phyloP scores from a whole-genome alignment of 495 filamentous ascomycete species.

The Podospora tetraspora region DNA sequence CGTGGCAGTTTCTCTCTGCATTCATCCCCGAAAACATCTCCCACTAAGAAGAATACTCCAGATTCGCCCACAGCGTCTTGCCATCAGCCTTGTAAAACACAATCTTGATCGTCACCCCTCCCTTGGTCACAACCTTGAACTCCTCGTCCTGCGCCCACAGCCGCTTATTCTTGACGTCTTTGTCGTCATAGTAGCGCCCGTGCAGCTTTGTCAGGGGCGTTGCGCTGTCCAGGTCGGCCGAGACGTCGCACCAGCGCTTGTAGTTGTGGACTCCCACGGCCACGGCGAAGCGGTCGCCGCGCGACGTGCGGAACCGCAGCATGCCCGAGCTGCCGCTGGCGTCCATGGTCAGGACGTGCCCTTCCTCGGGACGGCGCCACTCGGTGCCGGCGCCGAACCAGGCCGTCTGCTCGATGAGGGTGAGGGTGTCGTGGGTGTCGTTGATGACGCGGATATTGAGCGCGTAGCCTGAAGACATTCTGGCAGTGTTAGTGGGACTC shows the following conservation, averaged over 20 bases:
- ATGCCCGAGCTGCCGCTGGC: not conserved
- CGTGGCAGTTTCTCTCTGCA: not conserved
- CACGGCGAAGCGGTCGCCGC: slow-evolving; percentile 10
- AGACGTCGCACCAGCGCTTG: slow-evolving; percentile 16
- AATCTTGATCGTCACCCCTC: not conserved
- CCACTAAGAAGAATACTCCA: not conserved
- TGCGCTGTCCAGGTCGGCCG: not conserved
- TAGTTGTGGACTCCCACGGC: slow-evolving; percentile 12
- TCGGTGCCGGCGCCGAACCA: slow-evolving; percentile 8
- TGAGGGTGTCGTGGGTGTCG: slow-evolving; percentile 1
- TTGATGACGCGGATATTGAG: slow-evolving; percentile 10
- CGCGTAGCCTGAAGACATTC: slow-evolving; percentile 2
- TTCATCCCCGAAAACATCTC: not conserved
- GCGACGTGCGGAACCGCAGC: slow-evolving; percentile 5
- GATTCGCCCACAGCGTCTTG: slow-evolving; percentile 11
- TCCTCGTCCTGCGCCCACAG: slow-evolving; percentile 12
- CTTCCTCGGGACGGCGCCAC: not conserved
- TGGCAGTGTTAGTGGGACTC: not conserved
- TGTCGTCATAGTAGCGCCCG: slow-evolving; percentile 10
- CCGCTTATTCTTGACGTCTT: slow-evolving; percentile 10
- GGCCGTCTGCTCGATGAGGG: slow-evolving; percentile 6
- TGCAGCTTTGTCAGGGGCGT: slow-evolving; percentile 5
- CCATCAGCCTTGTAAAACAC: slow-evolving; percentile 5
- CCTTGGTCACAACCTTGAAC: not conserved
- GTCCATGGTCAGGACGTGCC: slow-evolving; percentile 2